Percentiles rank a stretch among this genome's conserved stretches.
Conservation (phyloP, 352 stramenopile genomes). For the Pythium phragmiticola region DNA sequence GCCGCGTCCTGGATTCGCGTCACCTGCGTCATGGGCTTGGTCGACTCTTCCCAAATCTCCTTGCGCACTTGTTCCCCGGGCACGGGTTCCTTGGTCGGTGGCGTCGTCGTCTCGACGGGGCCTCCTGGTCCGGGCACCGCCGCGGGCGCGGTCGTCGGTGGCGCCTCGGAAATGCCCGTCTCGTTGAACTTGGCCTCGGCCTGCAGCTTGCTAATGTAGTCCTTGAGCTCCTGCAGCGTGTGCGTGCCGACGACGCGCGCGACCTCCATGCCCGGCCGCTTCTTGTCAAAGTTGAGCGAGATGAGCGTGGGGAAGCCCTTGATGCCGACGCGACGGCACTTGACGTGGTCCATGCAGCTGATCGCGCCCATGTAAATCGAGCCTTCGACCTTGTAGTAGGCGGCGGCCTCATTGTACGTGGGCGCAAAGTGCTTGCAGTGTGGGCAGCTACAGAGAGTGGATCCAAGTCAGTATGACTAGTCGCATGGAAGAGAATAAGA, state of each 20-base stretch:
- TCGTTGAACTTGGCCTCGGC: constrained; percentile 66
- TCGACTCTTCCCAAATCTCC: constrained; percentile 78
- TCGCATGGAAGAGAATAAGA: not conserved
- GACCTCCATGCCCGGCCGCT: constrained; percentile 56
- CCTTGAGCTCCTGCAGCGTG: constrained; percentile 74
- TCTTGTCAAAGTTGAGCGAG: constrained; percentile 79
- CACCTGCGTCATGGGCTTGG: constrained; percentile 66
- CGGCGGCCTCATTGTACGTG: constrained; percentile 56
- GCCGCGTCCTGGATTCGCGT: constrained; percentile 75
- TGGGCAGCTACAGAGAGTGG: constrained; percentile 38
- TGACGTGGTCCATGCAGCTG: constrained; percentile 87
- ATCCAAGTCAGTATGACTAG: not conserved
- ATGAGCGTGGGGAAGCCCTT: constrained; percentile 84
- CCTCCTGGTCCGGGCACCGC: not conserved
- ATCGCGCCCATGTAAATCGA: constrained; percentile 73
- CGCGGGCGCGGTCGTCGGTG: constrained; percentile 8
- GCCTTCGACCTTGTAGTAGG: constrained; percentile 70
- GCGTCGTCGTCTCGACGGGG: constrained; percentile 8
- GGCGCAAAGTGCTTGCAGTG: constrained; percentile 82
- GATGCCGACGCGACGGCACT: constrained; percentile 73
- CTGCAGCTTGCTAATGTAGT: constrained; percentile 64
- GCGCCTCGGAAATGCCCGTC: constrained; percentile 55
- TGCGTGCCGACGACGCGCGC: constrained; percentile 77
- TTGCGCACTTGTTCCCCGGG: constrained; percentile 40
- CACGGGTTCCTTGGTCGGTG: constrained; percentile 24